phyloP scores from a whole-genome alignment of 2,329 filamentous ascomycete species.

The Fusarium musae region DNA sequence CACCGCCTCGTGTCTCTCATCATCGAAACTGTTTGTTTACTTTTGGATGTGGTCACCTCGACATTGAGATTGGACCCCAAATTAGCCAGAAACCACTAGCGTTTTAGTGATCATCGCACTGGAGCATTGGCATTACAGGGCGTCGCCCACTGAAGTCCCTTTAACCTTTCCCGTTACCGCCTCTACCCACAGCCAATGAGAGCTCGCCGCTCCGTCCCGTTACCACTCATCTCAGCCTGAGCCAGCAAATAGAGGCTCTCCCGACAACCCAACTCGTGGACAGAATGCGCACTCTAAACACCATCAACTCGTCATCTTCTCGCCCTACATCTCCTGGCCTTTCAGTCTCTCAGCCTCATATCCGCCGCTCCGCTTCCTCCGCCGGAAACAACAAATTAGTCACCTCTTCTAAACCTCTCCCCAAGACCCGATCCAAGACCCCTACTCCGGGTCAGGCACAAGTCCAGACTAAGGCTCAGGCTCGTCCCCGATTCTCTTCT shows the following conservation, averaged over 20 bases:
- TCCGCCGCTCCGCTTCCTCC: slow-evolving; percentile 23
- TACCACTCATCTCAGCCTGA: slow-evolving; percentile 30
- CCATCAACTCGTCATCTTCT: slow-evolving; percentile 43
- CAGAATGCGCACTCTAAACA: slow-evolving; percentile 46
- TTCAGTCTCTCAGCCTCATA: slow-evolving; percentile 15
- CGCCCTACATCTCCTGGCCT: slow-evolving; percentile 29
- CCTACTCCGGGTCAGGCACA: slow-evolving; percentile 25
- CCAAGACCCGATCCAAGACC: slow-evolving; percentile 28
- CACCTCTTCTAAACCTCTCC: slow-evolving; percentile 30
- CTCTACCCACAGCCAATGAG: slow-evolving; percentile 35
- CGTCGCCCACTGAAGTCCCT: slow-evolving; percentile 24
- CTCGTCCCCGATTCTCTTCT: slow-evolving; percentile 38
- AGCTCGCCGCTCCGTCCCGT: slow-evolving; percentile 22
- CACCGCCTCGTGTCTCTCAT: slow-evolving; percentile 28
- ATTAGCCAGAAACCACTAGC: slow-evolving; percentile 25
- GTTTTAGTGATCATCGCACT: slow-evolving; percentile 25
- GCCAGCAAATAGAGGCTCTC: slow-evolving; percentile 28
- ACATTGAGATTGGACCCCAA: slow-evolving; percentile 20
- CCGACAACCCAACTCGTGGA: slow-evolving; percentile 29
- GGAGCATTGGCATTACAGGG: not conserved
- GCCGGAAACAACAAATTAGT: slow-evolving; percentile 24
- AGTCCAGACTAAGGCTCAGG: slow-evolving; percentile 24
- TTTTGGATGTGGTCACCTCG: slow-evolving; percentile 24
- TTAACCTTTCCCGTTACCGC: slow-evolving; percentile 32
- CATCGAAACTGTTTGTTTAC: slow-evolving; percentile 32